These are phyloP conservation scores for Cytospora paraplurivora DNA, from an alignment of 2,329 filamentous ascomycete genomes.

Conservation along the genomic window DNA sequence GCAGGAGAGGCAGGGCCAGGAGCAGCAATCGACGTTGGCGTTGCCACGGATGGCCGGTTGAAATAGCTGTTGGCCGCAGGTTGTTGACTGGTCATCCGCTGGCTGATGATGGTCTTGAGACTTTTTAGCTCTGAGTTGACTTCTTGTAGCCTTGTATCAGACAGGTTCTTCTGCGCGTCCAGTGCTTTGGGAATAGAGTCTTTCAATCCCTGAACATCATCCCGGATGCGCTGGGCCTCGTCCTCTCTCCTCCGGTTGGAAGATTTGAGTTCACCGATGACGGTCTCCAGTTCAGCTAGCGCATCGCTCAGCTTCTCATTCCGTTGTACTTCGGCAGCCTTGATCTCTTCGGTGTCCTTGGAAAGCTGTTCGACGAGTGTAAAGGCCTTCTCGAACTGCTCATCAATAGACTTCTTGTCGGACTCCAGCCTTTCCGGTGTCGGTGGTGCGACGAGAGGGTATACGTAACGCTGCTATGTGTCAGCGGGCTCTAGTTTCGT, in stretches of 20 bases:
- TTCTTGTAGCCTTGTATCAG: constrained; percentile 80
- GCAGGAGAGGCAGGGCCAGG: constrained; percentile 33
- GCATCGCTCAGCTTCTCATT: constrained; percentile 82
- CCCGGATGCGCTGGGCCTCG: constrained; percentile 80
- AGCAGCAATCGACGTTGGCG: constrained; percentile 30
- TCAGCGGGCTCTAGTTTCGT: too few species aligned
- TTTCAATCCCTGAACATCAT: constrained; percentile 82
- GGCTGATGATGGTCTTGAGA: constrained; percentile 80
- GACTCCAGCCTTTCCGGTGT: constrained; percentile 92
- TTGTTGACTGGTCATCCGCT: constrained; percentile 52
- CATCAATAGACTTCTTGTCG: constrained; percentile 90
- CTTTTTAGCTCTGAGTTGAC: constrained; percentile 87
- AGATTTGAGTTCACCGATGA: constrained; percentile 79
- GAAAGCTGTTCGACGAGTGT: constrained; percentile 87
- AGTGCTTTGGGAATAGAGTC: constrained; percentile 87
- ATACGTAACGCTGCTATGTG: constrained; percentile 73
- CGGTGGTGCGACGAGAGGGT: constrained; percentile 87
- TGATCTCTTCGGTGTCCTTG: constrained; percentile 85
- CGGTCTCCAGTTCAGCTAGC: constrained; percentile 79
- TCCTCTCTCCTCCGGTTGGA: constrained; percentile 82
- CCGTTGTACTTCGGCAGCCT: constrained; percentile 80
- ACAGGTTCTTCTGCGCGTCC: constrained; percentile 81
- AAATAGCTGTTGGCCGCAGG: constrained; percentile 38
- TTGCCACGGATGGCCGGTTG: constrained; percentile 33
- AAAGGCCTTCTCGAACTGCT: constrained; percentile 91